phyloP scores from a whole-genome alignment of 441 rosid species.

The Erysimum cheiri region DNA sequence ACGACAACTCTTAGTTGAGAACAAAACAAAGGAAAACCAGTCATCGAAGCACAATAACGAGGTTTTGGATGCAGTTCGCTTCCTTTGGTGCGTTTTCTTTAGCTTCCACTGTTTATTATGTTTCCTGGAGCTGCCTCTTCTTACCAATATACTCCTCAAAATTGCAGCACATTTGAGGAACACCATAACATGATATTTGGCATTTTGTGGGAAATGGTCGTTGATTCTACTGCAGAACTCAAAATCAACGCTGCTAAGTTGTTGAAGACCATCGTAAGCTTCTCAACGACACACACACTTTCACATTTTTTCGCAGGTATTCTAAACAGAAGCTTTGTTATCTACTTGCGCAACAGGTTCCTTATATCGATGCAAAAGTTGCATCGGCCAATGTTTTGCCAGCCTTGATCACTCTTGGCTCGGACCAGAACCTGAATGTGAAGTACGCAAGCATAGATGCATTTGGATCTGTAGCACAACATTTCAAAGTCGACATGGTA shows the following conservation, averaged over 20 bases:
- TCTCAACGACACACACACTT: slow-evolving; percentile 32
- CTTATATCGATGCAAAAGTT: slow-evolving; percentile 80
- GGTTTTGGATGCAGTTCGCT: slow-evolving; percentile 81
- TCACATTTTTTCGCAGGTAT: slow-evolving; percentile 1
- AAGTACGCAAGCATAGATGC: slow-evolving; percentile 98
- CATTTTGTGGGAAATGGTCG: slow-evolving; percentile 96
- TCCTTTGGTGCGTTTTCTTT: slow-evolving; percentile 77
- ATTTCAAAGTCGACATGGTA: slow-evolving; percentile 94
- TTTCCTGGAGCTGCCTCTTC: slow-evolving; percentile 30
- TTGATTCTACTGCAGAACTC: slow-evolving; percentile 77
- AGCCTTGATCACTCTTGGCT: slow-evolving; percentile 93
- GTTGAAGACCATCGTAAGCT: slow-evolving; percentile 84
- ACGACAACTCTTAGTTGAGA: slow-evolving; percentile 76
- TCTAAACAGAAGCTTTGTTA: slow-evolving; percentile 22
- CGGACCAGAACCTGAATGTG: slow-evolving; percentile 92
- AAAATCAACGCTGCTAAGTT: slow-evolving; percentile 80
- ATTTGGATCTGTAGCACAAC: slow-evolving; percentile 95
- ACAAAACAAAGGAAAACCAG: slow-evolving; percentile 60
- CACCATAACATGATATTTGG: slow-evolving; percentile 84
- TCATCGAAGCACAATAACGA: slow-evolving; percentile 59
- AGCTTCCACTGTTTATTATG: slow-evolving; percentile 11
- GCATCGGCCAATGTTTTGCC: slow-evolving; percentile 89
- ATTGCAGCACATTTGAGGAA: slow-evolving; percentile 81
- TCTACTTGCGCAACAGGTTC: slow-evolving; percentile 61
- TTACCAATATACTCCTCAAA: slow-evolving; percentile 41